Base-by-base conservation (phyloP, 2,329 filamentous ascomycete genomes). In the Ampelomyces quisqualis region DNA sequence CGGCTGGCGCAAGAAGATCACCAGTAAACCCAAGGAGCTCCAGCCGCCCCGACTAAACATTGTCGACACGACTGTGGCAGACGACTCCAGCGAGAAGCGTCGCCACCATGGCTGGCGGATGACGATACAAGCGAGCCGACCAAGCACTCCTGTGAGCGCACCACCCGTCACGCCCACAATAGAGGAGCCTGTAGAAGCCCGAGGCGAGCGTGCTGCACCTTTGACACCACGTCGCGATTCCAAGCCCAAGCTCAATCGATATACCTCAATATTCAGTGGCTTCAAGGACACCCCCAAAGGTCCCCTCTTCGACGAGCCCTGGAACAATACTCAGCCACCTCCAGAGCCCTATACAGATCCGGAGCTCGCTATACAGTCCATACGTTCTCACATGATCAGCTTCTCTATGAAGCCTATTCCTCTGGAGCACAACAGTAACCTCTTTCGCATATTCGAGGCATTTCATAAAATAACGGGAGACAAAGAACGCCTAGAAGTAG, bases 361-460 rank as follows among this genome's bases (percentile, higher is more conserved):
- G 5, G 23, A 60, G 10, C 19, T 51, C 1, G 48, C 49, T 3
- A 39, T 66, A 5, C 53, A 62, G 29, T 56, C 58, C 2, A 50
- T 65, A 7, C 58, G 51, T 17, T 51, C 55, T n/a, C 51, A 60
- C 14, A 58, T 68, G 42, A 38, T 38, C 20, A 52, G 33, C 9
- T 26, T 40, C n/a, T 52, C 46, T 7, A 47, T 34, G n/a, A 37
- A 47, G 15, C 52, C 63, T 2, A 51, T 68, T 34, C 56, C 65
- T 8, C 23, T 51, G 5, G 40, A 60, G 13, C 51, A 69, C 50
- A 70, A 69, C 42, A 66, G 62, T 40, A 62, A 62, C 2, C 47
- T 75, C 1, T 62, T 73, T 29, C 58, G 61, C n/a, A 60, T 74
- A 13, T 70, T 73, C 28, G 72, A 74, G 37, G 60, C 65, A 20